Percentiles rank a stretch among this genome's conserved stretches.
These are phyloP conservation scores for Lupinus albus DNA, from an alignment of 306 rosid genomes.

Conservation along the genomic window DNA sequence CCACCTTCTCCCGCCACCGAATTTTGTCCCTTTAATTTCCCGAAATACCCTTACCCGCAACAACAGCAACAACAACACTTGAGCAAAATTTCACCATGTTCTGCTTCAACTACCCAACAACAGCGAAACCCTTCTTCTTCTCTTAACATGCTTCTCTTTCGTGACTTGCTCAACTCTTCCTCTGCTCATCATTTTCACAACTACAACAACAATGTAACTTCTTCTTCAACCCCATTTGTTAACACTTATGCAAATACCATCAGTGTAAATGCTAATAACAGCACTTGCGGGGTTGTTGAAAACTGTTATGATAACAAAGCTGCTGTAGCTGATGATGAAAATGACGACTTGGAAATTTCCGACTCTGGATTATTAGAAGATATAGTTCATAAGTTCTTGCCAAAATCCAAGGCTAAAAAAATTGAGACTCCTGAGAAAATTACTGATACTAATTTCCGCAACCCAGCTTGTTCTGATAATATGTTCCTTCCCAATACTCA, in stretches of 20 bases:
- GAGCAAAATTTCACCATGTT: background rate
- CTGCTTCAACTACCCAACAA: background rate
- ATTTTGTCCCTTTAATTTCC: slow-evolving; percentile 45
- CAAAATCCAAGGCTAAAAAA: slow-evolving; percentile 46
- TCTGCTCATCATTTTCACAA: slow-evolving; percentile 18
- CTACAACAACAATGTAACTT: slow-evolving; percentile 4
- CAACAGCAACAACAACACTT: slow-evolving; percentile 4
- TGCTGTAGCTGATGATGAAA: background rate
- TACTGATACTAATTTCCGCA: background rate
- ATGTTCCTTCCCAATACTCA: slow-evolving; percentile 27
- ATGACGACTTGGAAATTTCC: slow-evolving; percentile 47
- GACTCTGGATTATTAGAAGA: slow-evolving; percentile 82
- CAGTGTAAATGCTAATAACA: too few species aligned
- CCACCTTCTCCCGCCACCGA: slow-evolving; percentile 42
- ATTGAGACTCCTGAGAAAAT: background rate
- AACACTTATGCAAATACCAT: background rate
- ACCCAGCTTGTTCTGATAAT: slow-evolving; percentile 7
- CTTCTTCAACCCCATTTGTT: slow-evolving; percentile 22
- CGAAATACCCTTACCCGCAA: slow-evolving; percentile 38
- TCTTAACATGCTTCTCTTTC: slow-evolving; percentile 60
- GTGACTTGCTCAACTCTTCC: slow-evolving; percentile 49
- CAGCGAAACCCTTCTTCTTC: slow-evolving; percentile 14
- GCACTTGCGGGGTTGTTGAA: background rate
- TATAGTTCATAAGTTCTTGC: slow-evolving; percentile 62
- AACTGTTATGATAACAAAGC: background rate